Evolutionary conservation across 1,284 basidiomycete species (phyloP).

Genomic region (Fomitopsis palustris): DNA sequence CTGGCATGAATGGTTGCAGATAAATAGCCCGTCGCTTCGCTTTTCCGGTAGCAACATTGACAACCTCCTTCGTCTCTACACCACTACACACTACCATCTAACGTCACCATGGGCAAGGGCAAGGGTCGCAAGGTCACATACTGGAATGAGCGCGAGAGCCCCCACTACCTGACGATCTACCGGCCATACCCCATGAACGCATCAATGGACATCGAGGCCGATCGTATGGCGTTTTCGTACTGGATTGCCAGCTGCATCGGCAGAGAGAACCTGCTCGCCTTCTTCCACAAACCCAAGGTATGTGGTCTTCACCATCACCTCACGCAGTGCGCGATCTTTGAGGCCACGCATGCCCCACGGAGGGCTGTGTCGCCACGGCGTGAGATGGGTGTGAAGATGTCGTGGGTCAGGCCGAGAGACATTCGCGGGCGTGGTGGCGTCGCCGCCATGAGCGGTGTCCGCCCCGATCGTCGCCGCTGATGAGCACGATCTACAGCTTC

Average conservation of each 20-base stretch:
- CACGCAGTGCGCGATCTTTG: background rate
- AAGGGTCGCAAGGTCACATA: background rate
- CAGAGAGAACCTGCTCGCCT: slow-evolving; percentile 42
- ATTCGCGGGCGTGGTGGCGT: too few relatives aligned
- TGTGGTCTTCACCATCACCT: slow-evolving; percentile 20
- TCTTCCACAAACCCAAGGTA: slow-evolving; percentile 65
- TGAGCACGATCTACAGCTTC: background rate
- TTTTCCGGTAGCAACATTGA: background rate
- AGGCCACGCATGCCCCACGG: background rate
- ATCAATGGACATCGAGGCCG: slow-evolving; percentile 48
- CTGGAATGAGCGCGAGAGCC: slow-evolving; percentile 40
- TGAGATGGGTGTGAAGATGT: too few relatives aligned
- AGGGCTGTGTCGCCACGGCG: too few relatives aligned
- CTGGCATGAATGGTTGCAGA: background rate
- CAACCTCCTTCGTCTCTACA: background rate
- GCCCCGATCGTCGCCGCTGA: background rate
- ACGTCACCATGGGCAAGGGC: background rate
- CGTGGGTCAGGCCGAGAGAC: too few relatives aligned
- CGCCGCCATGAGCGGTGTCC: background rate
- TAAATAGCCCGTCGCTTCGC: background rate
- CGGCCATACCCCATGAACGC: slow-evolving; percentile 57
- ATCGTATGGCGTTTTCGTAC: slow-evolving; percentile 47
- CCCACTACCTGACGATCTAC: slow-evolving; percentile 54
- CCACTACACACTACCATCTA: background rate
- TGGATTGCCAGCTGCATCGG: slow-evolving; percentile 64